These are phyloP conservation scores for Cenchrus americanus DNA, from an alignment of 176 grass and related monocot species.

Conservation along the genomic window DNA sequence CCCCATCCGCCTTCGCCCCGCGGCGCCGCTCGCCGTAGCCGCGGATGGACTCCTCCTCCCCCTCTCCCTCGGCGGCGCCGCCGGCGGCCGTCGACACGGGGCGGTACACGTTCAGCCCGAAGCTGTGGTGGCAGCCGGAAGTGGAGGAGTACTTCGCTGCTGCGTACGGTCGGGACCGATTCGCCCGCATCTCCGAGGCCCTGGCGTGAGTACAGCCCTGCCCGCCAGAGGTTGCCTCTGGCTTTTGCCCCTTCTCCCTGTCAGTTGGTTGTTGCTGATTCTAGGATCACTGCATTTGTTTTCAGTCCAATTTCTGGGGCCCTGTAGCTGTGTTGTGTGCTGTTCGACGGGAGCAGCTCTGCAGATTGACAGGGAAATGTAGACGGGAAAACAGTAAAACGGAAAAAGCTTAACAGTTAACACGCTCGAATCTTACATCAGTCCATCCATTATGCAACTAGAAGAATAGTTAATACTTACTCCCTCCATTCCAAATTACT, in stretches of 20 bases:
- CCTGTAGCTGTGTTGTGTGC: neutral
- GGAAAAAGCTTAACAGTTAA: neutral
- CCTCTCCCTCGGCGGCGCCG: neutral
- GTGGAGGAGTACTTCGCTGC: constrained; percentile 77
- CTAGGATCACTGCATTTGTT: neutral
- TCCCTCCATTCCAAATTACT: no score
- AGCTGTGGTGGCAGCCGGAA: constrained; percentile 74
- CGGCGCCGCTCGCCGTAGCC: neutral
- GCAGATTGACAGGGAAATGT: neutral
- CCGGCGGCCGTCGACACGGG: constrained; percentile 15
- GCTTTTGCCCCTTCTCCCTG: neutral
- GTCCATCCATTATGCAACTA: neutral
- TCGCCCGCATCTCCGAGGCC: constrained; percentile 72
- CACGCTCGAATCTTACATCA: neutral
- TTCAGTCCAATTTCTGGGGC: neutral
- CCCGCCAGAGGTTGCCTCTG: neutral
- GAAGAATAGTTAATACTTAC: neutral
- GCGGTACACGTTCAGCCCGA: constrained; percentile 67
- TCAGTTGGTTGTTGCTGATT: neutral
- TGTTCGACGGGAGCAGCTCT: neutral
- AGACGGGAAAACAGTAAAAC: neutral
- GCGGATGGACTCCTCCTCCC: constrained; percentile 42
- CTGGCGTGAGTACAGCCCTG: constrained; percentile 56
- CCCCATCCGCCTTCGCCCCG: neutral
- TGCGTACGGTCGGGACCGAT: constrained; percentile 73